Base-by-base conservation (phyloP, 2,329 filamentous ascomycete genomes). In the Colletotrichum graminicola region DNA sequence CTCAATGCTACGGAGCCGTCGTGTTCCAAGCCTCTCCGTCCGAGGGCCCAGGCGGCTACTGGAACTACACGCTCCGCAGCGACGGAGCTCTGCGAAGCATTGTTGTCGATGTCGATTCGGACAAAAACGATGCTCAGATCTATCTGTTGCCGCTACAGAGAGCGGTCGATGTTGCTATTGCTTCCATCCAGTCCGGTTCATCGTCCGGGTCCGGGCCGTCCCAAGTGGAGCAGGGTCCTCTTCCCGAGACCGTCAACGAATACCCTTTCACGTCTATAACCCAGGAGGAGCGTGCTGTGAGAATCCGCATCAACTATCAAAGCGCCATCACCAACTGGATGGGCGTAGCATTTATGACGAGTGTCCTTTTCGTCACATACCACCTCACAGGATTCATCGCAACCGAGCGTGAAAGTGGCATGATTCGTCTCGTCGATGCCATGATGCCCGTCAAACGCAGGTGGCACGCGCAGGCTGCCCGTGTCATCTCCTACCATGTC, bases 371-470 rank as follows among this genome's bases (percentile, higher is more conserved):
- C 66, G 88, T 97, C 34, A 92, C 91, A 47, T 98, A 97, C 79
- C 94, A 98, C 77, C 85, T 97, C 67, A 93, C 94, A 0, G 95
- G 95, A 11, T 90, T 95, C 76, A 91, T 97, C 79, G 94, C 95
- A 10, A 90, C 91, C 2, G 95, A 98, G 81, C 87, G 95, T 67
- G 95, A 98, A 82, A 85, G 90, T 21, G 95, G 94, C 69, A 96
- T 97, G 88, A 93, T 93, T 5, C 93, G 94, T 73, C 85, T 98
- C 36, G 90, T 98, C 54, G 95, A 98, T 80, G 92, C 94, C 66
- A 97, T 97, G 94, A 95, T 96, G 86, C 92, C 93, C 0, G 93
- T 93, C 66, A 86, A 87, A 66, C 87, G 87, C 60, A 84, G 89
- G 54, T 97, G 94, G 93, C 87, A 94, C 76, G 90, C 92, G 12